Conservation (phyloP, 768 basidiomycete genomes). For the Tricholoma terreum region DNA sequence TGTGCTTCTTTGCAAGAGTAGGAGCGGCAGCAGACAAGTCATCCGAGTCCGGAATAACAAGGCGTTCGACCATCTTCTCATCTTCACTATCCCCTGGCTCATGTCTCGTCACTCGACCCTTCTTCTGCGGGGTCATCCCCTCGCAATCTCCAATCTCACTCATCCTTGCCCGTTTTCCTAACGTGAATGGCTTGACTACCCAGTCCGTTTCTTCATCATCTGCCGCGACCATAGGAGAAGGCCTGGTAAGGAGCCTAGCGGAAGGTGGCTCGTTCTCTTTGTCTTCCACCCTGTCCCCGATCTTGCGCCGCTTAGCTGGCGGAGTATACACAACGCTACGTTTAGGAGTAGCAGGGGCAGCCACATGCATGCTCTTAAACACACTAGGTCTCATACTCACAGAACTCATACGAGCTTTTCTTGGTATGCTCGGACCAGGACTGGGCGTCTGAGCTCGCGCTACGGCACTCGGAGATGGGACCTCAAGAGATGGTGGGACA, state of each 20-base stretch:
- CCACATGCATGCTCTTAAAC: neutral
- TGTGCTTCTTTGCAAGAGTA: conserved; percentile 38
- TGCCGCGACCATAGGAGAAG: conserved; percentile 41
- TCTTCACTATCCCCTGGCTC: conserved; percentile 31
- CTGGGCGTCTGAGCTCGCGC: neutral
- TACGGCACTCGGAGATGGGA: neutral
- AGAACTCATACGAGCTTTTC: neutral
- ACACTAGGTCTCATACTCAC: neutral
- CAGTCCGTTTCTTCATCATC: conserved; percentile 26
- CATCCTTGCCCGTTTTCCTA: conserved; percentile 45
- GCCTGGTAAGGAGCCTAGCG: conserved; percentile 20
- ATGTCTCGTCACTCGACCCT: conserved; percentile 13
- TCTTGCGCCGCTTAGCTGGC: conserved; percentile 38
- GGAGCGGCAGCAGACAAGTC: neutral
- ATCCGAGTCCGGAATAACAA: neutral
- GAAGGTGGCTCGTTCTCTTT: conserved; percentile 63
- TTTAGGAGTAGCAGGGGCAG: conserved; percentile 27
- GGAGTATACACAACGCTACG: conserved; percentile 18
- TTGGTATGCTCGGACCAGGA: neutral
- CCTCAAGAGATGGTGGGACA: conserved; percentile 9
- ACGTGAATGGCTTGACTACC: conserved; percentile 10
- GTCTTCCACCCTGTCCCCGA: conserved; percentile 30
- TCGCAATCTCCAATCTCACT: conserved; percentile 32
- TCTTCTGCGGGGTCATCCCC: conserved; percentile 21
- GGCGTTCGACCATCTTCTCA: conserved; percentile 16